Conservation (phyloP, 352 stramenopile genomes). For the Pythium scleroteichum region DNA sequence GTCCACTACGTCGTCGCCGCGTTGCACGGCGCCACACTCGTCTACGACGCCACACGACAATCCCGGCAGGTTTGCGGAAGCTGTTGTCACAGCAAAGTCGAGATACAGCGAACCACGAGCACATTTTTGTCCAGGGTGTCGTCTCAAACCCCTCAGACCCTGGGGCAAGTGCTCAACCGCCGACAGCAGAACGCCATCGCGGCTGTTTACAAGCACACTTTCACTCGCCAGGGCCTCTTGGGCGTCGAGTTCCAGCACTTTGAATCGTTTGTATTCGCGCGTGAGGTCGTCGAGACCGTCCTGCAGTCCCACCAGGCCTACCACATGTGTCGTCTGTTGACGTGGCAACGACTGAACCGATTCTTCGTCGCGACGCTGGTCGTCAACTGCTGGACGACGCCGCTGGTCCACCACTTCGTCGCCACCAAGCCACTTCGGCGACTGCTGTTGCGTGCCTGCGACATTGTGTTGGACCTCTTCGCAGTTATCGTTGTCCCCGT, state of each 20-base stretch:
- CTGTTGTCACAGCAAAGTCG: too few species aligned
- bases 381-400: slow-evolving; percentile 25
- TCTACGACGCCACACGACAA: too few species aligned
- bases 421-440: slow-evolving; percentile 1
- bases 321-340: slow-evolving; percentile 18
- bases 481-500: slow-evolving; percentile 5
- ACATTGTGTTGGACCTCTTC: slow-evolving; percentile 19
- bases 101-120: too few species aligned
- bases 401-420: slow-evolving; percentile 10
- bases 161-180: too few species aligned
- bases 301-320: slow-evolving; percentile 22
- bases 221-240: slow-evolving; percentile 6
- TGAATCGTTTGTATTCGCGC: slow-evolving; percentile 15
- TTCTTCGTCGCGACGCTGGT: slow-evolving; percentile 21
- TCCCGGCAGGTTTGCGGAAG: background rate
- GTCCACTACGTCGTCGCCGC: slow-evolving; percentile 28
- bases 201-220: slow-evolving; percentile 2
- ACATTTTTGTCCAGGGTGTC: too few species aligned
- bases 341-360: slow-evolving; percentile 11
- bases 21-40: slow-evolving; percentile 28
- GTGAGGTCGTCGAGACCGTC: slow-evolving; percentile 16
- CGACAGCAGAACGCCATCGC: background rate
- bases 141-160: too few species aligned
- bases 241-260: slow-evolving; percentile 20
- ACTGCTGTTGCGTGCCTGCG: slow-evolving; percentile 11